A percentile compares a stretch with the other conserved stretches of the same genome.
Evolutionary conservation across 768 basidiomycete genomes (phyloP).

Genomic region (Exidia glandulosa): DNA sequence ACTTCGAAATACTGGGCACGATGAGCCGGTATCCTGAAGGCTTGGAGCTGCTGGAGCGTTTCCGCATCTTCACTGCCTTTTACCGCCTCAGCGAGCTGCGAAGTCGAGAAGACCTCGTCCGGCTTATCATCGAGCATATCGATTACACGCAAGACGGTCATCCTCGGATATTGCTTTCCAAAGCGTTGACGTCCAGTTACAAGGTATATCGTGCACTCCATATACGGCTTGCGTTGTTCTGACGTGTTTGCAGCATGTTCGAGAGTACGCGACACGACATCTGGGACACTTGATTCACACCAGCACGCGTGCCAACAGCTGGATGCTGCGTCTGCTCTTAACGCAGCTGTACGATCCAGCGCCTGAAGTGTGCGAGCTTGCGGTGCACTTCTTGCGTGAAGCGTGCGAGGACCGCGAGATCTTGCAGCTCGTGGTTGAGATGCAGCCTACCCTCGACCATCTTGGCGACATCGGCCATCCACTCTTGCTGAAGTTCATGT

Average conservation of each 20-base stretch:
- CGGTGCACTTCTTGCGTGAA: conserved; percentile 81
- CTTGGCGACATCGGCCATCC: conserved; percentile 87
- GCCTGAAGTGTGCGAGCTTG: conserved; percentile 80
- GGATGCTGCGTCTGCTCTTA: conserved; percentile 83
- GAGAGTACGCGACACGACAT: conserved; percentile 80
- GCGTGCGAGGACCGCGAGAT: conserved; percentile 78
- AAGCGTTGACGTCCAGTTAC: conserved; percentile 89
- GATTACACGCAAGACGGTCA: conserved; percentile 87
- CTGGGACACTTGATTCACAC: conserved; percentile 70
- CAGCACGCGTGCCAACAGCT: conserved; percentile 53
- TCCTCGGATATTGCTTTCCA: conserved; percentile 83
- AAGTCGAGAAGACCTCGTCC: conserved; percentile 85
- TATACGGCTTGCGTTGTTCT: not conserved
- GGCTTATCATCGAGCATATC: conserved; percentile 79
- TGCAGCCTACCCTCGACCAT: conserved; percentile 93
- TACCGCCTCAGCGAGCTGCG: conserved; percentile 89
- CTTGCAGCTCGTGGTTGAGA: conserved; percentile 81
- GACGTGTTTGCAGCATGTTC: conserved; percentile 50
- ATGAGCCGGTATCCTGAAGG: conserved; percentile 85
- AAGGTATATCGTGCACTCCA: conserved; percentile 37
- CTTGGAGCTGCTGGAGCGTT: conserved; percentile 84
- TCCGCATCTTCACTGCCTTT: conserved; percentile 89
- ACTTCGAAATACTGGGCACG: conserved; percentile 90
- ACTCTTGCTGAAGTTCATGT: conserved; percentile 89
- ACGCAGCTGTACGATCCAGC: conserved; percentile 95